Evolutionary conservation across 768 basidiomycete genomes (phyloP).

Genomic region (Mycena vulgaris): DNA sequence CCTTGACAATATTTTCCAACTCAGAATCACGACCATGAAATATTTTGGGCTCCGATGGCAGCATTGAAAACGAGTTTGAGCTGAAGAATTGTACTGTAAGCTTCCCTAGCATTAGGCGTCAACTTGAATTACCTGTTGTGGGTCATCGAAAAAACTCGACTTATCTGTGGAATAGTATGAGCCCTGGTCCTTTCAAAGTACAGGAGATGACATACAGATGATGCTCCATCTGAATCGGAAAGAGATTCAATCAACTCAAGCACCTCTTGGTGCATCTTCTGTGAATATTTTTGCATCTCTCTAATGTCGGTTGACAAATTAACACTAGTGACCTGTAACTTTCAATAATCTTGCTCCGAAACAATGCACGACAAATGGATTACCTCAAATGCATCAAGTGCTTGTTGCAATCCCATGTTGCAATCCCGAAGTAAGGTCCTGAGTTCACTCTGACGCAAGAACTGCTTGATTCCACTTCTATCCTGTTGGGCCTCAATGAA

Average conservation of each 20-base stretch:
- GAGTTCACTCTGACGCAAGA: conserved; percentile 3
- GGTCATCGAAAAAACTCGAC: background rate
- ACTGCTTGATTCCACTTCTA: background rate
- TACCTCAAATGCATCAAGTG: background rate
- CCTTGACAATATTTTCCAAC: background rate
- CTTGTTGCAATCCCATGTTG: background rate
- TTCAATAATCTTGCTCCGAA: background rate
- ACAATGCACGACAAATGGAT: background rate
- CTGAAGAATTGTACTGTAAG: background rate
- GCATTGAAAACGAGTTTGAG: conserved; percentile 1
- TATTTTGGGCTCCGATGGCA: conserved; percentile 14
- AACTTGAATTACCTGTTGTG: background rate
- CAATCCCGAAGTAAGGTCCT: conserved; percentile 9
- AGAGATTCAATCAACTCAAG: conserved; percentile 4
- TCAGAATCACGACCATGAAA: conserved; percentile 23
- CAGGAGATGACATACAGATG: background rate
- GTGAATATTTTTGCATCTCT: background rate
- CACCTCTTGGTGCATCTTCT: conserved; percentile 1
- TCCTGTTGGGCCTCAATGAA: conserved; percentile 16
- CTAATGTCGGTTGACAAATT: background rate
- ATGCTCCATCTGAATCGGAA: conserved; percentile 16
- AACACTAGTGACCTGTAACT: background rate
- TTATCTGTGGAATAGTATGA: background rate
- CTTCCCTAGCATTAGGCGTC: background rate
- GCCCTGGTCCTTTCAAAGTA: background rate